Percentiles rank a stretch among this genome's conserved stretches.
Conservation (phyloP, 2,329 filamentous ascomycete species). For the Fusarium newnesense region DNA sequence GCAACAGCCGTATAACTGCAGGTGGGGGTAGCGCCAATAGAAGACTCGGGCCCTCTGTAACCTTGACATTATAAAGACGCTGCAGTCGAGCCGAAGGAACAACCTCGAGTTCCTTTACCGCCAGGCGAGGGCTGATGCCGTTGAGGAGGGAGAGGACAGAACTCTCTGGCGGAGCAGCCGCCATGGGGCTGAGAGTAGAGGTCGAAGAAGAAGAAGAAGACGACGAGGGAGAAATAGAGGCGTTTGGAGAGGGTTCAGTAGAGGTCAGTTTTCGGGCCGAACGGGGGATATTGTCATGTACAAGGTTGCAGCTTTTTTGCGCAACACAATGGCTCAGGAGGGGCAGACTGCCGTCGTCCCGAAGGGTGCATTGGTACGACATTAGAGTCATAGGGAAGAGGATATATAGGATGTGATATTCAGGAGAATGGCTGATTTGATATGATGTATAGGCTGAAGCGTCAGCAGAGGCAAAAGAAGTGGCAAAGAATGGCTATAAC, state of each 20-base stretch:
- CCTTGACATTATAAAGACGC: slow-evolving; percentile 55
- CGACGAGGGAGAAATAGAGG: background rate
- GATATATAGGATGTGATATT: slow-evolving; percentile 12
- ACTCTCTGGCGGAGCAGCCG: slow-evolving; percentile 37
- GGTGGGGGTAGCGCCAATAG: slow-evolving; percentile 57
- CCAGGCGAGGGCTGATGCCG: slow-evolving; percentile 38
- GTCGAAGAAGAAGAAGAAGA: slow-evolving; percentile 14
- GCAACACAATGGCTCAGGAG: slow-evolving; percentile 39
- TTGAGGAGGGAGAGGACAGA: slow-evolving; percentile 42
- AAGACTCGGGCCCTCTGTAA: slow-evolving; percentile 55
- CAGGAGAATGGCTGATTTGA: slow-evolving; percentile 3
- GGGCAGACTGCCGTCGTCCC: slow-evolving; percentile 41
- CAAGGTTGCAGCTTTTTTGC: slow-evolving; percentile 43
- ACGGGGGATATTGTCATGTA: slow-evolving; percentile 40
- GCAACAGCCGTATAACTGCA: slow-evolving; percentile 56
- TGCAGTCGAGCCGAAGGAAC: slow-evolving; percentile 53
- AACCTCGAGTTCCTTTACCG: slow-evolving; percentile 41
- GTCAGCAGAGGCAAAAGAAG: background rate
- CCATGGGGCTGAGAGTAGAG: slow-evolving; percentile 33
- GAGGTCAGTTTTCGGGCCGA: slow-evolving; percentile 41
- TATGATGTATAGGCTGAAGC: background rate
- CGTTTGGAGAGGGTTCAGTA: slow-evolving; percentile 27
- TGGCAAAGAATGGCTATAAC: background rate
- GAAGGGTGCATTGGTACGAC: slow-evolving; percentile 45
- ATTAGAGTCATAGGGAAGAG: slow-evolving; percentile 37